phyloP scores from a whole-genome alignment of 768 basidiomycete genomes.

The Lentinus brumalis region DNA sequence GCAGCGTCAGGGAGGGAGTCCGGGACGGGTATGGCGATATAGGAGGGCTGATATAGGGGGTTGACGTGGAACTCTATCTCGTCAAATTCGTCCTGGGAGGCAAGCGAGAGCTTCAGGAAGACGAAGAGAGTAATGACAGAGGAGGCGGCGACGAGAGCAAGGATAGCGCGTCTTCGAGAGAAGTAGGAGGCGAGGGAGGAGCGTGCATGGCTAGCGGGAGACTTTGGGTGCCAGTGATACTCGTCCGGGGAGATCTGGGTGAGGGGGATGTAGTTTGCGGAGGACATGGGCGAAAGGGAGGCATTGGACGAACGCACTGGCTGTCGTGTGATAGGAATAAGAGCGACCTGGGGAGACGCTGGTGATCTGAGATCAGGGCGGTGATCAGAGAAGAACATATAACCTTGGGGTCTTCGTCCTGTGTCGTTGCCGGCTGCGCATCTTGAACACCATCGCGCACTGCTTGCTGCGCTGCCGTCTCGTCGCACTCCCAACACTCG shows the following conservation, averaged over 20 bases:
- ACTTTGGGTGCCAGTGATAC: constrained; percentile 2
- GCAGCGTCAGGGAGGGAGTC: constrained; percentile 7
- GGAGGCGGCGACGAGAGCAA: constrained; percentile 19
- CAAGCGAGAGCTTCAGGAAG: constrained; percentile 15
- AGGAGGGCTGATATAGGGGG: constrained; percentile 19
- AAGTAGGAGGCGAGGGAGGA: constrained; percentile 1
- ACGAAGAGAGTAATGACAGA: constrained; percentile 18
- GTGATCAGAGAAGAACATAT: background rate
- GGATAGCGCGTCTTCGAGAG: constrained; percentile 16
- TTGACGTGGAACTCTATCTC: constrained; percentile 8
- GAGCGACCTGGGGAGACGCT: background rate
- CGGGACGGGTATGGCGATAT: constrained; percentile 25
- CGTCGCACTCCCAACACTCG: no score
- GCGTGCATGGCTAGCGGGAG: background rate
- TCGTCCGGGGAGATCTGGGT: constrained; percentile 19
- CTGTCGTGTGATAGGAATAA: constrained; percentile 21
- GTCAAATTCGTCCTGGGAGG: constrained; percentile 9
- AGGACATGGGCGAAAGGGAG: constrained; percentile 3
- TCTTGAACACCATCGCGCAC: background rate
- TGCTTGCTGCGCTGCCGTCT: no score
- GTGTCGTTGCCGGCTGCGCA: background rate
- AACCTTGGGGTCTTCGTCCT: background rate
- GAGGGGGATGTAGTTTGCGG: constrained; percentile 25
- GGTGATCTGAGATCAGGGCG: constrained; percentile 2
- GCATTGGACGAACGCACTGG: constrained; percentile 6